Percentiles rank a stretch among this genome's conserved stretches.
Evolutionary conservation across 768 basidiomycete genomes (phyloP).

Genomic region (Termitomyces sp.): DNA sequence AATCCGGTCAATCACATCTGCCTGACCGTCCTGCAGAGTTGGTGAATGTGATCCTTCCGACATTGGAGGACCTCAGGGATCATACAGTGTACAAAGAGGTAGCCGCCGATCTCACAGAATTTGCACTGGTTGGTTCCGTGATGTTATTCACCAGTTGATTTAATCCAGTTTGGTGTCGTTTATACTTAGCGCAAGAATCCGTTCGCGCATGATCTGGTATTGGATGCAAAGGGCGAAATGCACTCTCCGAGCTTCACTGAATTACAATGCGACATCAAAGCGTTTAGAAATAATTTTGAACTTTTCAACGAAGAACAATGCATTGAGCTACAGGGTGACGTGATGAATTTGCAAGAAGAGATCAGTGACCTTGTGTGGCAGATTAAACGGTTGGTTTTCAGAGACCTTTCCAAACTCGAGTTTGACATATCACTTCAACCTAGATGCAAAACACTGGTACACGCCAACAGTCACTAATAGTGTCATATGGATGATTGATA

Average conservation of each 20-base stretch:
- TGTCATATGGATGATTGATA: neutral
- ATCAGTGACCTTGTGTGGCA: conserved; percentile 7
- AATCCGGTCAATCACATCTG: neutral
- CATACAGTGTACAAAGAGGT: conserved; percentile 3
- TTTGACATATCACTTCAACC: neutral
- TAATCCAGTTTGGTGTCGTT: neutral
- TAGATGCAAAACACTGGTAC: conserved; percentile 5
- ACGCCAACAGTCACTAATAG: neutral
- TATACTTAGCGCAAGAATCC: conserved; percentile 3
- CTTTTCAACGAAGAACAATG: conserved; percentile 7
- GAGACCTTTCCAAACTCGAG: too few relatives aligned
- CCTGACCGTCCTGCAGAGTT: conserved; percentile 1
- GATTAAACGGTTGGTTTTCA: conserved; percentile 5
- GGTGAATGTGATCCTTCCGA: conserved; percentile 9
- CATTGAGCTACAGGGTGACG: conserved; percentile 1
- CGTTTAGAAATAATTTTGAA: conserved; percentile 6
- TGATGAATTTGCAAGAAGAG: conserved; percentile 3
- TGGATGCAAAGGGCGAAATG: neutral
- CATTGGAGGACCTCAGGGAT: conserved; percentile 1
- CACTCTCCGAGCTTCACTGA: conserved; percentile 5
- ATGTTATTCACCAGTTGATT: too few relatives aligned
- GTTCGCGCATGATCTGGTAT: neutral
- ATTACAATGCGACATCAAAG: conserved; percentile 1
- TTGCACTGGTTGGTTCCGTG: conserved; percentile 1
- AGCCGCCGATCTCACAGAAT: conserved; percentile 3